These are phyloP conservation scores for Fusarium heterosporum DNA, from an alignment of 2,329 filamentous ascomycete species.

Conservation along the genomic window DNA sequence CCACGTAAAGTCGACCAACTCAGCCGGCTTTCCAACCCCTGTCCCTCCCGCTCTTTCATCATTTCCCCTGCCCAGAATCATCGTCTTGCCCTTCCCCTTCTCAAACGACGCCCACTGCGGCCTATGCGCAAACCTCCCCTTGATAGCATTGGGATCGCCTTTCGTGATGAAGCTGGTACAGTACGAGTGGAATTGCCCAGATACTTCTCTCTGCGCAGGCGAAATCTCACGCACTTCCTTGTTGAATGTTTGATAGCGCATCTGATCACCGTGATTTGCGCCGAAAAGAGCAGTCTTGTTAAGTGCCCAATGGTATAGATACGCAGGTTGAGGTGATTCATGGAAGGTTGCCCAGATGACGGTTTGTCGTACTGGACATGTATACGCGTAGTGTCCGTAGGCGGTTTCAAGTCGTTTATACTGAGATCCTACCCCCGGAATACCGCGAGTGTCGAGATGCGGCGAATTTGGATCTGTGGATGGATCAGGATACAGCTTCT, in stretches of 20 bases:
- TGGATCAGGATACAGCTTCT: constrained; percentile 40
- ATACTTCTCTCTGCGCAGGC: constrained; percentile 41
- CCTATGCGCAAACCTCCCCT: constrained; percentile 39
- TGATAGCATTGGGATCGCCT: constrained; percentile 37
- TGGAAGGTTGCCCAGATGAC: constrained; percentile 40
- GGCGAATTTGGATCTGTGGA: constrained; percentile 30
- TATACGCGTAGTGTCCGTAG: constrained; percentile 43
- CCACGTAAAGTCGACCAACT: constrained; percentile 57
- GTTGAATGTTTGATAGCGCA: constrained; percentile 54
- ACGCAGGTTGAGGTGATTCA: constrained; percentile 42
- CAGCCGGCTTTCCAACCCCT: constrained; percentile 52
- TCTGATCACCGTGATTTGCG: constrained; percentile 44
- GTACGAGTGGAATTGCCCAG: constrained; percentile 40
- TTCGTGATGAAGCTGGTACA: constrained; percentile 42
- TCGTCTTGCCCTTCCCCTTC: constrained; percentile 49
- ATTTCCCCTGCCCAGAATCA: constrained; percentile 61
- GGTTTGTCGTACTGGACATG: constrained; percentile 41
- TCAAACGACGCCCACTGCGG: constrained; percentile 45
- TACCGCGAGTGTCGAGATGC: constrained; percentile 29
- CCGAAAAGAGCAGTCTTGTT: constrained; percentile 44
- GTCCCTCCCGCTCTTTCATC: constrained; percentile 60
- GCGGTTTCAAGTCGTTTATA: constrained; percentile 40
- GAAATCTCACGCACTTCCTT: constrained; percentile 53
- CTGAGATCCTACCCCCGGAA: constrained; percentile 32
- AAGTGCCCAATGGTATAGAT: constrained; percentile 49